Evolutionary conservation across 257 asterid genomes (phyloP), one percentile per base, ranked within the genome.

Genomic region (Salvia hispanica): DNA sequence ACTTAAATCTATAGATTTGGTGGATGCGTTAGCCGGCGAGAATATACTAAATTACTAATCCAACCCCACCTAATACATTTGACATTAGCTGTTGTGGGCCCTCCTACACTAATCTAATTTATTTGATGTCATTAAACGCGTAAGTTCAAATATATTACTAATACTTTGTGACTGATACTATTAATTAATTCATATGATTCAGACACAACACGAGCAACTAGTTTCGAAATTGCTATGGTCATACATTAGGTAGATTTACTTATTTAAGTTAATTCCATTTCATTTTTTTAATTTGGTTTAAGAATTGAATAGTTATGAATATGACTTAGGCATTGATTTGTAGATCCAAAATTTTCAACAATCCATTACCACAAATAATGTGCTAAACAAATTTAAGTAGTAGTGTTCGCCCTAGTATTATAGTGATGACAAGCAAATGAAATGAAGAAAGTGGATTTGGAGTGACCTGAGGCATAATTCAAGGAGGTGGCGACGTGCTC

Each of bases 401-500:
- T 21, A 21, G 25, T 21, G 25, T 21, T 21, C 25, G 2, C 2
- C 25, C 2, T 21, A 21, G 0, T 21, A 21, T 21, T 21, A 21
- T 21, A 2, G 25, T 21, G 11, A 11, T 43, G 11, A 44, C 3
- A 14, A 46, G 1, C 9, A 31, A 5, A 67, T 5, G 2, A 43
- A 55, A 14, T 1, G 1, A 15, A 31, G 9, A 7, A 34, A 7
- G 59, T 11, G 3, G 18, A 9, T 4, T n/a, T 34, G 12, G 25
- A 78, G 89, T 66, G 16, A 92, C 97, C 97, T 61, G 98, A 82
- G 45, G 72, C 78, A 18, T 82, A 88, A 65, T 94, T 72, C 71
- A 94, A 55, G 45, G 28, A 4, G 31, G 95, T 87, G 12, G 86
- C 36, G 69, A 74, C 59, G 58, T 43, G 73, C 2, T 78, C 80